These are phyloP conservation scores for Cordyceps tenuipes DNA, from an alignment of 2,329 filamentous ascomycete species.

Conservation along the genomic window DNA sequence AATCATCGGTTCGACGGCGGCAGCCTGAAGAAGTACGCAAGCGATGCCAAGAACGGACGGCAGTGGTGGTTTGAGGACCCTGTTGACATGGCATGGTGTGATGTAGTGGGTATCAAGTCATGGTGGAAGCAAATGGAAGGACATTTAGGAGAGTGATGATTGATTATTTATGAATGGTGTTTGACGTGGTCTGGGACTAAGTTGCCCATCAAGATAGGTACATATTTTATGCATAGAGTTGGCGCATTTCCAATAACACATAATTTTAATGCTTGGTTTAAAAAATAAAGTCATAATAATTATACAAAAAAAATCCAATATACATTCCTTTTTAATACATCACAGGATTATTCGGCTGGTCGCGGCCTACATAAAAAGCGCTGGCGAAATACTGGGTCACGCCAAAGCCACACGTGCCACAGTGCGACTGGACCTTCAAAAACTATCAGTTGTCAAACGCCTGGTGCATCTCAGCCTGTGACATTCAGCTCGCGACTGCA, in stretches of 20 bases:
- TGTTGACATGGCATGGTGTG: constrained; percentile 39
- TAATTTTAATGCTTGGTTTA: too few relatives aligned
- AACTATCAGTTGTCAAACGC: background rate
- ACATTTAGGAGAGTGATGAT: background rate
- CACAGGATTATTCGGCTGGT: background rate
- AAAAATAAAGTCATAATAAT: too few relatives aligned
- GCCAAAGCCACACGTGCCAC: background rate
- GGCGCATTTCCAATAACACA: too few relatives aligned
- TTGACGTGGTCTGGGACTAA: background rate
- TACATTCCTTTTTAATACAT: too few relatives aligned
- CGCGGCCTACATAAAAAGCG: background rate
- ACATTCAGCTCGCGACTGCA: background rate
- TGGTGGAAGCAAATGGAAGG: constrained; percentile 34
- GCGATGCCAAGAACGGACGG: constrained; percentile 24
- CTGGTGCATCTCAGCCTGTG: background rate
- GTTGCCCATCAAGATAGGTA: too few relatives aligned
- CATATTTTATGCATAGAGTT: too few relatives aligned
- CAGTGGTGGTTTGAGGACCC: constrained; percentile 47
- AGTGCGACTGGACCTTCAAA: background rate
- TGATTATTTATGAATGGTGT: background rate
- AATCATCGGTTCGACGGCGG: constrained; percentile 47
- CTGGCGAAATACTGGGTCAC: constrained; percentile 2
- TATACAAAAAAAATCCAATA: too few relatives aligned
- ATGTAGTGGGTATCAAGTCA: constrained; percentile 33
- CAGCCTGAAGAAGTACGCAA: constrained; percentile 36